phyloP scores from a whole-genome alignment of 495 filamentous ascomycete species.

The Aspergillus baeticus region DNA sequence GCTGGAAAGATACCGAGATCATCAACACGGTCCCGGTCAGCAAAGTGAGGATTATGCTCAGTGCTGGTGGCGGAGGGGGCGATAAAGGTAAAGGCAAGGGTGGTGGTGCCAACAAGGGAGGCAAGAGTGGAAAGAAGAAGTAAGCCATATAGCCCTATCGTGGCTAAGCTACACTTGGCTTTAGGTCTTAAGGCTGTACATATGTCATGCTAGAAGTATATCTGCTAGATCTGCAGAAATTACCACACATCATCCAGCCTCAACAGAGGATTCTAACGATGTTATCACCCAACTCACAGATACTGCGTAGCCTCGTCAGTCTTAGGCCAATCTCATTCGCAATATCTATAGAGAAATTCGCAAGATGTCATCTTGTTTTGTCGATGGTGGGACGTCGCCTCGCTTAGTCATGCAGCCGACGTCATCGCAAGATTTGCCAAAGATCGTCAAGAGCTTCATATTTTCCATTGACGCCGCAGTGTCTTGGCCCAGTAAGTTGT shows the following conservation, averaged over 20 bases:
- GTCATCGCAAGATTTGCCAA: conserved; percentile 26
- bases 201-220: no score
- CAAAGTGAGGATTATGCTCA: conserved; percentile 81
- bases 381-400: neutral
- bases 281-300: no score
- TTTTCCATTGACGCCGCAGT: neutral
- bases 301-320: no score
- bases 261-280: no score
- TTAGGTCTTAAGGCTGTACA: no score
- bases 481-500: conserved; percentile 12
- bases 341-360: no score
- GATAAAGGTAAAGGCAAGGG: conserved; percentile 46
- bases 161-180: no score
- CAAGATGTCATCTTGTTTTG: neutral
- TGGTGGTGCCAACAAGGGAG: conserved; percentile 39
- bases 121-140: conserved; percentile 48
- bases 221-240: no score
- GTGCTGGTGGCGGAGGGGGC: conserved; percentile 43
- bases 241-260: no score
- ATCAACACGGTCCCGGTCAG: conserved; percentile 78
- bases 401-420: conserved; percentile 28
- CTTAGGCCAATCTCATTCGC: no score
- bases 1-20: conserved; percentile 77
- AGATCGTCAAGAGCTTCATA: conserved; percentile 3
- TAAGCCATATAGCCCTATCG: conserved; percentile 6